Percentiles rank a stretch among this genome's conserved stretches.
Evolutionary conservation across 2,329 filamentous ascomycete species (phyloP).

Genomic region (Seiridium unicorne): DNA sequence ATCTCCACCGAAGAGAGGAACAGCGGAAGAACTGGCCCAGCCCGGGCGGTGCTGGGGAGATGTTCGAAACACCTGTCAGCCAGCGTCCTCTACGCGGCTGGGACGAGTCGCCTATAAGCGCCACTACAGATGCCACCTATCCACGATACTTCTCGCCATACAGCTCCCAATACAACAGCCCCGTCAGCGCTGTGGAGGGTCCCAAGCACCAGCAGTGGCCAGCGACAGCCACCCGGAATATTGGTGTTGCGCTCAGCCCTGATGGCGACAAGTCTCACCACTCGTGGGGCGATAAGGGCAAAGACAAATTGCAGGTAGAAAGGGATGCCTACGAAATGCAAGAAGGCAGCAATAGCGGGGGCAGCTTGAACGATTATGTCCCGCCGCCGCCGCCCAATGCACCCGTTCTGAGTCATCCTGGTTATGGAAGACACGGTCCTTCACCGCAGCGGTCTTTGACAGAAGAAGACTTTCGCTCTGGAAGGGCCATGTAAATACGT

Average conservation of each 20-base stretch:
- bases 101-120: slow-evolving; percentile 52
- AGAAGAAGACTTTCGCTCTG: slow-evolving; percentile 2
- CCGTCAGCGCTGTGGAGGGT: slow-evolving; percentile 43
- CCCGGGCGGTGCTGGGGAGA: slow-evolving; percentile 32
- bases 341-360: slow-evolving; percentile 37
- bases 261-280: slow-evolving; percentile 27
- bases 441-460: slow-evolving; percentile 2
- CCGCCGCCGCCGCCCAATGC: slow-evolving; percentile 26
- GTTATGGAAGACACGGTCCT: slow-evolving; percentile 36
- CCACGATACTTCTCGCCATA: slow-evolving; percentile 59
- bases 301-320: slow-evolving; percentile 20
- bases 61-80: slow-evolving; percentile 52
- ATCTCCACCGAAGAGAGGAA: slow-evolving; percentile 45
- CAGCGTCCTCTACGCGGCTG: slow-evolving; percentile 51
- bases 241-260: slow-evolving; percentile 43
- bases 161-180: slow-evolving; percentile 58
- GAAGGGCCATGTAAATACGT: not conserved
- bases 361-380: slow-evolving; percentile 15
- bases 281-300: slow-evolving; percentile 36
- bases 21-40: slow-evolving; percentile 43
- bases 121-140: slow-evolving; percentile 35
- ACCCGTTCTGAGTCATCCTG: slow-evolving; percentile 45
- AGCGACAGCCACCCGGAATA: slow-evolving; percentile 25
- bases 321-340: slow-evolving; percentile 44
- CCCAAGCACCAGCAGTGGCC: slow-evolving; percentile 35